phyloP scores from a whole-genome alignment of 2,329 filamentous ascomycete genomes.

The Eutypa lata region DNA sequence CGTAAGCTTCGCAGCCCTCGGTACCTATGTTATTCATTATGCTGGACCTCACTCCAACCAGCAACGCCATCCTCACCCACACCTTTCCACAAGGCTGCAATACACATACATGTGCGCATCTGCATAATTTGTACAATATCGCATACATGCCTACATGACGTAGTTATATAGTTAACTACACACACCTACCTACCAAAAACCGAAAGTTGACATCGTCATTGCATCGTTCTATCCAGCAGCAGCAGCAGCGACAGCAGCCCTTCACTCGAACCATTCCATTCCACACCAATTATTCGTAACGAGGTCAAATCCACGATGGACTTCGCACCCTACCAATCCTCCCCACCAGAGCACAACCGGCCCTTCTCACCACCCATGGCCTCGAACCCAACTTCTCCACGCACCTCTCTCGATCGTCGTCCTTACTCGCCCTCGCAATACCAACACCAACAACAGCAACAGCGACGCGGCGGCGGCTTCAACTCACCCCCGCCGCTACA shows the following conservation, averaged over 20 bases:
- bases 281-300: too few species aligned
- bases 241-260: too few species aligned
- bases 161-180: neutral
- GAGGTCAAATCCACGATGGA: slow-evolving; percentile 77
- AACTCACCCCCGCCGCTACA: slow-evolving; percentile 45
- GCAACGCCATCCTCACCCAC: neutral
- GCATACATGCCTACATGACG: neutral
- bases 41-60: too few species aligned
- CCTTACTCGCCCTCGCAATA: slow-evolving; percentile 49
- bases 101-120: too few species aligned
- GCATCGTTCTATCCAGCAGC: too few species aligned
- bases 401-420: slow-evolving; percentile 55
- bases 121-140: neutral
- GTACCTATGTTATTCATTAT: too few species aligned
- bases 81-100: neutral
- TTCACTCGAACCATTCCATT: too few species aligned
- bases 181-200: neutral
- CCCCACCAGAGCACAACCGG: slow-evolving; percentile 79
- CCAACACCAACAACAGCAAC: slow-evolving; percentile 30
- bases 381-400: slow-evolving; percentile 44
- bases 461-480: slow-evolving; percentile 32
- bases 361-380: slow-evolving; percentile 68
- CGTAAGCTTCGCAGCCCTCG: too few species aligned
- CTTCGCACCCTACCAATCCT: slow-evolving; percentile 96
- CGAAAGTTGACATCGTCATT: too few species aligned